These are phyloP conservation scores for Aspergillus neotritici DNA, from an alignment of 2,329 filamentous ascomycete genomes.

Conservation along the genomic window DNA sequence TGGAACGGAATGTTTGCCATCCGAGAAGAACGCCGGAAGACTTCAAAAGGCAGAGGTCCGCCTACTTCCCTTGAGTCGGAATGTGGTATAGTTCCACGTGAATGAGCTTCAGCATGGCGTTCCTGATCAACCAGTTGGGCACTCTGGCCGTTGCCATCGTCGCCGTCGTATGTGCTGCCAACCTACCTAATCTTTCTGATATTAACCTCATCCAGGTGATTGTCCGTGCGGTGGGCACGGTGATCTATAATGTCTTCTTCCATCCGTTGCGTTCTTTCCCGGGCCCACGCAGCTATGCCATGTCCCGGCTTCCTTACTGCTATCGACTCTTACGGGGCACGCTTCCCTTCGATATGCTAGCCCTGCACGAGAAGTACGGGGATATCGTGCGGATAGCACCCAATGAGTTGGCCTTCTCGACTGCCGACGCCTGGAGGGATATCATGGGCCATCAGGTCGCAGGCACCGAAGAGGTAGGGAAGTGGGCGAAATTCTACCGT, in stretches of 20 bases:
- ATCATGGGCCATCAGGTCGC: slow-evolving; percentile 21
- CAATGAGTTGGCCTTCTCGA: slow-evolving; percentile 23
- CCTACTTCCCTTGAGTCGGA: no score
- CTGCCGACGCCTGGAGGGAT: slow-evolving; percentile 21
- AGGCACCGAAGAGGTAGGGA: slow-evolving; percentile 17
- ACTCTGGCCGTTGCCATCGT: neutral
- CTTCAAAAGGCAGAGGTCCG: no score
- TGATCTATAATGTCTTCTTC: slow-evolving; percentile 26
- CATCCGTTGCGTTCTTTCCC: slow-evolving; percentile 27
- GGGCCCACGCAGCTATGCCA: slow-evolving; percentile 20
- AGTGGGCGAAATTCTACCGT: slow-evolving; percentile 15
- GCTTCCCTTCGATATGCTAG: slow-evolving; percentile 2
- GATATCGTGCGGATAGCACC: slow-evolving; percentile 26
- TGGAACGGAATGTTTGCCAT: no score
- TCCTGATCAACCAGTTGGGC: neutral
- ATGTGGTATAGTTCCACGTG: neutral
- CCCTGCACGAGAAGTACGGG: slow-evolving; percentile 25
- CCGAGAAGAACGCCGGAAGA: no score
- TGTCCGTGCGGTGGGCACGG: neutral
- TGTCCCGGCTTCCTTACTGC: slow-evolving; percentile 19
- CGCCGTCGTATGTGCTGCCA: neutral
- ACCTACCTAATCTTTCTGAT: neutral
- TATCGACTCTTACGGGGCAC: slow-evolving; percentile 10
- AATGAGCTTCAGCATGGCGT: neutral
- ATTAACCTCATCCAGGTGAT: neutral